These are phyloP conservation scores for Papiliotrema laurentii DNA, from an alignment of 1,284 basidiomycete genomes.

Conservation along the genomic window DNA sequence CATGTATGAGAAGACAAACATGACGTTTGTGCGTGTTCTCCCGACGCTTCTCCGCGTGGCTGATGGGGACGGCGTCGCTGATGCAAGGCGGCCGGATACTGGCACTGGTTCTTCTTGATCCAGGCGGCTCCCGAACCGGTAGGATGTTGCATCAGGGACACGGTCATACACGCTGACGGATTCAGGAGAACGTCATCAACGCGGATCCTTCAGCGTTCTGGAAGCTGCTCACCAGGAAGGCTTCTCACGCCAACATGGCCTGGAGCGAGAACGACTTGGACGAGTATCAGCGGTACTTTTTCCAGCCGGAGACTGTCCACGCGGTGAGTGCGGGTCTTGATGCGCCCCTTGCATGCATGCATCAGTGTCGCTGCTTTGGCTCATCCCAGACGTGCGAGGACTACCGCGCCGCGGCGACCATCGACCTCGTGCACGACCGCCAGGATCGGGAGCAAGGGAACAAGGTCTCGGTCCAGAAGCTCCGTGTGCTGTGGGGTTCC, in stretches of 20 bases:
- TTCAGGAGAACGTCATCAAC: conserved; percentile 29
- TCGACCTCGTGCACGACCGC: conserved; percentile 43
- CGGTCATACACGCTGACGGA: not conserved
- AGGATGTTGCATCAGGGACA: conserved; percentile 1
- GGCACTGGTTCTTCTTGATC: conserved; percentile 50
- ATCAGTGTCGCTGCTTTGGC: not conserved
- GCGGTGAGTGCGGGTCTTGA: conserved; percentile 23
- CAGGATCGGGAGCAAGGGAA: conserved; percentile 24
- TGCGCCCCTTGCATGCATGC: not conserved
- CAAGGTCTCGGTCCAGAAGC: conserved; percentile 25
- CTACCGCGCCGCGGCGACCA: conserved; percentile 44
- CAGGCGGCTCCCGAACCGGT: conserved; percentile 41
- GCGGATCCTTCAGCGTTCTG: conserved; percentile 26
- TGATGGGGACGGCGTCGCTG: conserved; percentile 8
- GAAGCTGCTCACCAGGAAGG: conserved; percentile 16
- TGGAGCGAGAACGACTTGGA: conserved; percentile 24
- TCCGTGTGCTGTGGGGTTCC: conserved; percentile 41
- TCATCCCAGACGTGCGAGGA: conserved; percentile 41
- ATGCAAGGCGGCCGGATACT: conserved; percentile 24
- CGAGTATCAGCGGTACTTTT: conserved; percentile 21
- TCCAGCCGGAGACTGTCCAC: conserved; percentile 22
- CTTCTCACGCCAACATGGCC: conserved; percentile 12
- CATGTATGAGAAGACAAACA: conserved; percentile 43
- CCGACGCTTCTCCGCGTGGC: conserved; percentile 1
- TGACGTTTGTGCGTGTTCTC: conserved; percentile 28